Evolutionary conservation across 352 stramenopile species (phyloP), one percentile per base, ranked within the genome.

Genomic region (Aphanomyces astaci): DNA sequence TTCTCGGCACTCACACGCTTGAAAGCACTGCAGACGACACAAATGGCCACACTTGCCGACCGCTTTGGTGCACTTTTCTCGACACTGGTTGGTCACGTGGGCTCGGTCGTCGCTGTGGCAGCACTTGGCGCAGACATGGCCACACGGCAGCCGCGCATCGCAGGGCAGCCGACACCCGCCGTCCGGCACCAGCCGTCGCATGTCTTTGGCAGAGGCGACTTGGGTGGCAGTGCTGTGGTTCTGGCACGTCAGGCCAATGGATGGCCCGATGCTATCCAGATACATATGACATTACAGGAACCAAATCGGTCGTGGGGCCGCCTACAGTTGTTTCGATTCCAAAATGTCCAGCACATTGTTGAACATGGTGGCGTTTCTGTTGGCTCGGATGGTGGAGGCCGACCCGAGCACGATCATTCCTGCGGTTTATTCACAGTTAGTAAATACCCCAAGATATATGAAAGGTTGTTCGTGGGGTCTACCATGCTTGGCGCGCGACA

Each of bases 111-210:
- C 64, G 4, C 22, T 13, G 28, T 71, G 64, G 43, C 64, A 71
- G n/a, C 64, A 30, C 53, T 64, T 71, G 28, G 39, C 27, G 63
- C 78, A 80, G 48, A 69, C 63, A 66, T 92, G 75, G 49, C 70
- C 74, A 62, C 84, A 81, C 3, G 75, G 71, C 25, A 95, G 73
- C 0, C 87, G 75, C 40, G 63, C 73, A 45, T 73, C 73, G 62
- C 87, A 93, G 15, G 75, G 72, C 2, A 76, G 72, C 28, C 74
- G 63, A 63, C 87, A 95, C 5, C 87, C 87, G 39, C 87, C 84
- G 77, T 93, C 83, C n/a, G 87, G 87, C 2, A 79, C 67, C 3
- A 80, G 53, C 36, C 70, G 70, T 30, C 73, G 63, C 46, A 90
- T 88, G 17, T 84, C 78, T 46, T 64, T 30, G 11, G 27, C 56